Conservation (phyloP, 2,329 filamentous ascomycete species). For the Colletotrichum brevisporum region DNA sequence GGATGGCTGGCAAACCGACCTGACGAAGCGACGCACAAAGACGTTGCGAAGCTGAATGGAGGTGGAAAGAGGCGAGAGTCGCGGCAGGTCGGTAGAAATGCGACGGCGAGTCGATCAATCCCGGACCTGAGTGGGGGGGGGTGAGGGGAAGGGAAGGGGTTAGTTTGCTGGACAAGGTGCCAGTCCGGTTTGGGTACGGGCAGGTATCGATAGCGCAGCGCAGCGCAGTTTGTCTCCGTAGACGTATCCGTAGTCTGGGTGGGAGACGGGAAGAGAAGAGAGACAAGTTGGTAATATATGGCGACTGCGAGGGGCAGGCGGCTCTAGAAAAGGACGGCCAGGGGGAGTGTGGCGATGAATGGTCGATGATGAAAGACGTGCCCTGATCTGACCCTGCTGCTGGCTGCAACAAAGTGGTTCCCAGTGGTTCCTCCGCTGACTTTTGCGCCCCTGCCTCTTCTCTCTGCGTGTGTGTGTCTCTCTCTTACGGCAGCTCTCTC, state of each 20-base stretch:
- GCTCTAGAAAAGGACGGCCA: slow-evolving; percentile 40
- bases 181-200: slow-evolving; percentile 33
- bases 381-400: slow-evolving; percentile 38
- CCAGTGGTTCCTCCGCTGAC: slow-evolving; percentile 39
- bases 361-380: slow-evolving; percentile 43
- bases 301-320: slow-evolving; percentile 36
- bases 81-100: slow-evolving; percentile 39
- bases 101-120: slow-evolving; percentile 37
- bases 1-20: not conserved
- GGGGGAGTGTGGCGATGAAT: slow-evolving; percentile 41
- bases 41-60: slow-evolving; percentile 24
- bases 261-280: slow-evolving; percentile 39
- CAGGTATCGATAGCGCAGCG: slow-evolving; percentile 26
- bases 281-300: slow-evolving; percentile 33
- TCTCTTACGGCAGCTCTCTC: no score
- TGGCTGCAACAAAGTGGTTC: slow-evolving; percentile 39
- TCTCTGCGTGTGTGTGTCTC: no score
- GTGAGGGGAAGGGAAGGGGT: no score
- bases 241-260: not conserved
- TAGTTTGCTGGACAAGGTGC: slow-evolving; percentile 33
- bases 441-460: slow-evolving; percentile 38
- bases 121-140: slow-evolving; percentile 32
- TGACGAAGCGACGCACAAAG: slow-evolving; percentile 14
- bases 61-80: slow-evolving; percentile 39
- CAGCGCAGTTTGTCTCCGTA: not conserved